These are phyloP conservation scores for Viridothelium virens DNA, from an alignment of 495 filamentous ascomycete species.

Conservation along the genomic window DNA sequence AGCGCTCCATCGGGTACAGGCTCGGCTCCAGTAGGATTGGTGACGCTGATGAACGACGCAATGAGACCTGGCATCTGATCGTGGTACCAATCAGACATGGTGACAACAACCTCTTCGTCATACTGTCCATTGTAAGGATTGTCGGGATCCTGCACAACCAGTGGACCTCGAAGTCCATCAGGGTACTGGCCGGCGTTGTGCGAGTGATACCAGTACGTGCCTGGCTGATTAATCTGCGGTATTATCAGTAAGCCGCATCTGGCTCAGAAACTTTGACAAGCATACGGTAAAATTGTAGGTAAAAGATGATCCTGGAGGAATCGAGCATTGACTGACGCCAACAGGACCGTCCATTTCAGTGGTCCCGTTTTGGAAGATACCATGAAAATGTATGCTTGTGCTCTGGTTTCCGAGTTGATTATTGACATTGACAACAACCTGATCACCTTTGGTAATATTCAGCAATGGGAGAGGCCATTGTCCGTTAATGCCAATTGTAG, in stretches of 20 bases:
- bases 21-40: slow-evolving; percentile 49
- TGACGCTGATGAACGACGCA: slow-evolving; percentile 40
- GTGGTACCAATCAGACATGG: slow-evolving; percentile 59
- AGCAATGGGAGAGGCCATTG: slow-evolving; percentile 70
- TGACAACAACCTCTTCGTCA: slow-evolving; percentile 56
- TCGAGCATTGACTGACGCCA: slow-evolving; percentile 59
- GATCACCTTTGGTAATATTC: slow-evolving; percentile 62
- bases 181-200: slow-evolving; percentile 62
- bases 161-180: slow-evolving; percentile 63
- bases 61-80: slow-evolving; percentile 41
- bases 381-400: slow-evolving; percentile 73
- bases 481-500: slow-evolving; percentile 72
- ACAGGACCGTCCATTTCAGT: slow-evolving; percentile 68
- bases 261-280: background rate
- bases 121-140: slow-evolving; percentile 54
- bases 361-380: slow-evolving; percentile 63
- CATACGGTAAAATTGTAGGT: slow-evolving; percentile 72
- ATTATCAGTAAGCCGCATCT: slow-evolving; percentile 8
- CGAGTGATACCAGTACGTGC: slow-evolving; percentile 81
- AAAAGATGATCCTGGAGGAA: slow-evolving; percentile 55
- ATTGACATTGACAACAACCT: slow-evolving; percentile 59
- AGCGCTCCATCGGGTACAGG: slow-evolving; percentile 47
- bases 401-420: slow-evolving; percentile 65
- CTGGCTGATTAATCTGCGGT: slow-evolving; percentile 53
- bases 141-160: slow-evolving; percentile 62